phyloP scores from a whole-genome alignment of 179 eudicot species.

The Drosera spatulata region DNA sequence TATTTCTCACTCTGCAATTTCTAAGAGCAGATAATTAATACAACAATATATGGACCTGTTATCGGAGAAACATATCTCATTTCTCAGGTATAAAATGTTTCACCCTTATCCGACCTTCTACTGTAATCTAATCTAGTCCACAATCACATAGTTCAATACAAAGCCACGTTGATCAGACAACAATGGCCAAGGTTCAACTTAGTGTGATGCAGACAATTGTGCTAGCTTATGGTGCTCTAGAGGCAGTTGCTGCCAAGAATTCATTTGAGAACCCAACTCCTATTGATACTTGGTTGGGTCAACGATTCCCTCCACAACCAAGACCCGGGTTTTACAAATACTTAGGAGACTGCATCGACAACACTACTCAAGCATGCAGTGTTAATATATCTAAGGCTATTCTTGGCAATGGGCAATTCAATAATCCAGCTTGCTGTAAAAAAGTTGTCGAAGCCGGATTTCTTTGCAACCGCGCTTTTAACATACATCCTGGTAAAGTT shows the following conservation, averaged over 20 bases:
- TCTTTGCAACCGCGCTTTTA: not conserved
- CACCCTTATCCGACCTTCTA: too few species aligned
- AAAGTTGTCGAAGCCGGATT: not conserved
- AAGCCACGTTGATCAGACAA: too few species aligned
- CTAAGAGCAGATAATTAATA: too few species aligned
- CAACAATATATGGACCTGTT: too few species aligned
- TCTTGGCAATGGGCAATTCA: not conserved
- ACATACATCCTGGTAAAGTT: not conserved
- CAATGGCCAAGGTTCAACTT: too few species aligned
- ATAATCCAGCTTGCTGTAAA: not conserved
- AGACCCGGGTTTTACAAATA: not conserved
- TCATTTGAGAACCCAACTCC: not conserved
- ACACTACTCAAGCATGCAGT: not conserved
- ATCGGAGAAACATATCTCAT: too few species aligned
- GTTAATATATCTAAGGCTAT: not conserved
- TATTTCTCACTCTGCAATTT: too few species aligned
- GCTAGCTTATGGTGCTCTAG: too few species aligned
- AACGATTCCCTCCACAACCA: not conserved
- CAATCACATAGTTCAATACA: too few species aligned
- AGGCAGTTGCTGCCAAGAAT: not conserved
- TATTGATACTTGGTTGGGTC: not conserved
- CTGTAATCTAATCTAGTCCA: too few species aligned
- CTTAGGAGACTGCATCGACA: conserved; percentile 1
- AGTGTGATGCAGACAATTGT: too few species aligned
- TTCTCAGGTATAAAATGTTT: too few species aligned